Evolutionary conservation across 2,329 filamentous ascomycete species (phyloP), one percentile per base, ranked within the genome.

Genomic region (Pseudodiploospora longispora): DNA sequence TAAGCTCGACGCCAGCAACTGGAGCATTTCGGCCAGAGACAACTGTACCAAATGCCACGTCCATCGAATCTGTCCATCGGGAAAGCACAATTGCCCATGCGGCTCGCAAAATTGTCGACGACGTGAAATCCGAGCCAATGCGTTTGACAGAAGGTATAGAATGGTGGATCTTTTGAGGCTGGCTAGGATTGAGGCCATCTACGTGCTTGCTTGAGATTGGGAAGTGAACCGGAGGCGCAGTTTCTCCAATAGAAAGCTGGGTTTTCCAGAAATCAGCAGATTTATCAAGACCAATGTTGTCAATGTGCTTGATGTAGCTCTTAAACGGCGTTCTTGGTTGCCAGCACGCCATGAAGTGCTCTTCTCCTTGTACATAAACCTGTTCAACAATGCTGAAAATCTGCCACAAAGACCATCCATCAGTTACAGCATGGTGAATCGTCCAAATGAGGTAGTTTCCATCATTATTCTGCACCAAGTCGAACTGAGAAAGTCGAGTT

Each of bases 351-450:
- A 19, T 44, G 35, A 38, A 28, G 9, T 7, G 39, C 8, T 27
- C 38, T 12, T 10, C 45, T 30, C 1, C 27, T 36, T 19, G 19
- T 19, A 19, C 19, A 33, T 36, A 42, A 3, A 6, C 33, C 6
- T 39, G 10, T 4, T 9, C 30, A n/a, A 34, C 30, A 6, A 67
- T 57, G 2, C 67, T 51, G 3, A 70, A 49, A 5, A 65, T 63
- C 59, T 70, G 65, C 2, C 64, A 67, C 67, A 71, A 71, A 10
- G 70, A 42, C 43, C 43, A 42, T 7, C 43, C 73, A 40, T 78
- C 74, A 43, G 76, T 76, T 0, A 75, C 54, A 6, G 67, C 68
- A 45, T 76, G 73, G 46, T 75, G 72, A 55, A 71, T 66, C 1
- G 39, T 42, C 29, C 39, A 46, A 6, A 46, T 67, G 69, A 50